Base-by-base conservation (phyloP, 2,329 filamentous ascomycete genomes). In the Xylariaceae sp. region DNA sequence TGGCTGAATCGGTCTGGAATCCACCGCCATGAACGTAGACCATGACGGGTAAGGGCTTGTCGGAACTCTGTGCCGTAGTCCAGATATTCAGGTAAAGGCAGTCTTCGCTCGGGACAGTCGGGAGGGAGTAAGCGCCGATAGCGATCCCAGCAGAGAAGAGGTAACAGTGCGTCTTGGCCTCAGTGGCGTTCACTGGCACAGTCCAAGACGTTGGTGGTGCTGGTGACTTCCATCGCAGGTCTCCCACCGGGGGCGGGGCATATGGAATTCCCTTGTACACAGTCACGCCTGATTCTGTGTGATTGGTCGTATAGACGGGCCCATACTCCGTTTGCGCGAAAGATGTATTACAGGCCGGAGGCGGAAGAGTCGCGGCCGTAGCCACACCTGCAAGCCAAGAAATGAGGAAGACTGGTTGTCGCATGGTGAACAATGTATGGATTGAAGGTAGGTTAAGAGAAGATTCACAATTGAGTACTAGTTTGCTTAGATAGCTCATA, bases 31-130 rank as follows among this genome's bases (percentile, higher is more conserved):
- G 41, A 19, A 43, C 16, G 19, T 33, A 43, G 21, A 43, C 20
- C 21, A 37, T 22, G n/a, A 43, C 41, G 5, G 33, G 32, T 5
- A 36, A 20, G 6, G 5, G 14, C 11, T 7, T 35, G 11, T 10
- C 11, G 7, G 22, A 12, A 19, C 23, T 7, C 14, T 27, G 6
- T n/a, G 23, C 14, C 6, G 17, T n/a, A 27, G 41, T 37, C 17
- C 22, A 37, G 11, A 43, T 19, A 20, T 43, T 43, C 10, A 43
- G 33, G 19, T 43, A 43, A 21, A 43, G 41, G 21, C 41, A 43
- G 21, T 43, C 41, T 22, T 37, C 41, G 29, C 32, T 23, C 5
- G 14, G 21, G 5, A 19, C 17, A 20, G 41, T 11, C 5, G 6
- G 12, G 8, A 20, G 6, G 16, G n/a, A n/a, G 38, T n/a, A 27